phyloP scores from a whole-genome alignment of 495 filamentous ascomycete species.

The Penicillium waksmanii region DNA sequence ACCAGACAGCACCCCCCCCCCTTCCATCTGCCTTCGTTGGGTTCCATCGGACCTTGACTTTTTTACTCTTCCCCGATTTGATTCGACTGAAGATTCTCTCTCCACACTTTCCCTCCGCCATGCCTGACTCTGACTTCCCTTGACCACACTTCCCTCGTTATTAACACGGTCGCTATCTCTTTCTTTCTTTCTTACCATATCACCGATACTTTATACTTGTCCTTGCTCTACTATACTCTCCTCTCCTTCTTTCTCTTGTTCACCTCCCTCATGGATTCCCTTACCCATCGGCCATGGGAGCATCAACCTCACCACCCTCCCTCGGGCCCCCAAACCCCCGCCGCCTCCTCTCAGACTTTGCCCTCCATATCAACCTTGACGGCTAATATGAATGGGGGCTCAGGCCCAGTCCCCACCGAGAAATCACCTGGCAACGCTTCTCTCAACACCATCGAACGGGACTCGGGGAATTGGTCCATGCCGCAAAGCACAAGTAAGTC shows the following conservation, averaged over 20 bases:
- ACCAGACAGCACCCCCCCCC: not conserved
- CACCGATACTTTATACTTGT: too few species aligned
- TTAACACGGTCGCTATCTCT: not conserved
- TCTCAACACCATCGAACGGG: constrained; percentile 53
- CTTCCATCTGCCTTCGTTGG: constrained; percentile 4
- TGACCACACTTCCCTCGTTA: constrained; percentile 1
- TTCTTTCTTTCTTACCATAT: too few species aligned
- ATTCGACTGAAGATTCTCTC: constrained; percentile 1
- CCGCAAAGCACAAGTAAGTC: constrained; percentile 52
- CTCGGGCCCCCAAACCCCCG: constrained; percentile 42
- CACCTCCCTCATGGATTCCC: constrained; percentile 41
- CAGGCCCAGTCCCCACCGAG: constrained; percentile 33
- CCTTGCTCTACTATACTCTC: not conserved
- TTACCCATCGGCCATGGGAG: constrained; percentile 50
- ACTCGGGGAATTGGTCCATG: constrained; percentile 57
- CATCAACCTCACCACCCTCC: constrained; percentile 21
- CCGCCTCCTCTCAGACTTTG: constrained; percentile 47
- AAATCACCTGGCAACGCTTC: constrained; percentile 51
- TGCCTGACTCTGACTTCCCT: not conserved
- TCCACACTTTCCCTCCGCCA: not conserved
- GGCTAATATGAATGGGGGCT: constrained; percentile 42
- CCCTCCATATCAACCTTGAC: constrained; percentile 54
- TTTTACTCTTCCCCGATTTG: not conserved
- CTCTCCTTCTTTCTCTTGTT: not conserved
- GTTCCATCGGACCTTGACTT: not conserved